phyloP scores from a whole-genome alignment of 108 stramenopile genomes.

The Licmophora abbreviata region DNA sequence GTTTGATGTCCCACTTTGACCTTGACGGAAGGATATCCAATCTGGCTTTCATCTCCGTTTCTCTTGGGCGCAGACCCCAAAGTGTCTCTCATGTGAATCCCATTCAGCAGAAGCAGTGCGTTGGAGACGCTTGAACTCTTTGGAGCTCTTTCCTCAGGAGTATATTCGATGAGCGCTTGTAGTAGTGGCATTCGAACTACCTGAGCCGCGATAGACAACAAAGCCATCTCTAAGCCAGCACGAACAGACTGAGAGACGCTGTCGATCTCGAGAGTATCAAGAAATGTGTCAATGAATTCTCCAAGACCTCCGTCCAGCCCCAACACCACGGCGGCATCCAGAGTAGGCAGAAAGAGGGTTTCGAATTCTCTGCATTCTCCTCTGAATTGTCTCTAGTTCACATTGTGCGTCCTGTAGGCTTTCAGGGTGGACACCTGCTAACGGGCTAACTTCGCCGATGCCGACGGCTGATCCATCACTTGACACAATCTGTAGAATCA shows the following conservation, averaged over 20 bases:
- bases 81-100: constrained; percentile 46
- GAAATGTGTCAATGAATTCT: constrained; percentile 26
- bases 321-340: constrained; percentile 33
- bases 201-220: constrained; percentile 60
- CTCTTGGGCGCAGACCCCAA: not conserved
- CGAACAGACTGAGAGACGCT: constrained; percentile 39
- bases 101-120: constrained; percentile 45
- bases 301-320: constrained; percentile 43
- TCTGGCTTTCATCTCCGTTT: not conserved
- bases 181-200: constrained; percentile 36
- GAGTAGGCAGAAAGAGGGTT: constrained; percentile 15
- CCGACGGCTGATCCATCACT: constrained; percentile 53
- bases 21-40: constrained; percentile 51
- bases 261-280: constrained; percentile 19
- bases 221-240: constrained; percentile 78
- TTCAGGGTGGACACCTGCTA: constrained; percentile 64
- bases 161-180: constrained; percentile 31
- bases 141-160: constrained; percentile 5
- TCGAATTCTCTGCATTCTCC: constrained; percentile 11
- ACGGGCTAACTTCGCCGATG: constrained; percentile 77
- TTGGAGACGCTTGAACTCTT: too few species aligned
- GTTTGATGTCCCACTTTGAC: constrained; percentile 68
- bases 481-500: constrained; percentile 55
- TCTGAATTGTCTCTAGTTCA: constrained; percentile 41
- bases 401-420: constrained; percentile 40